A percentile compares a stretch with the other conserved stretches of the same genome.
Conservation (phyloP, 352 stramenopile species). For the Phytophthora boehmeriae region DNA sequence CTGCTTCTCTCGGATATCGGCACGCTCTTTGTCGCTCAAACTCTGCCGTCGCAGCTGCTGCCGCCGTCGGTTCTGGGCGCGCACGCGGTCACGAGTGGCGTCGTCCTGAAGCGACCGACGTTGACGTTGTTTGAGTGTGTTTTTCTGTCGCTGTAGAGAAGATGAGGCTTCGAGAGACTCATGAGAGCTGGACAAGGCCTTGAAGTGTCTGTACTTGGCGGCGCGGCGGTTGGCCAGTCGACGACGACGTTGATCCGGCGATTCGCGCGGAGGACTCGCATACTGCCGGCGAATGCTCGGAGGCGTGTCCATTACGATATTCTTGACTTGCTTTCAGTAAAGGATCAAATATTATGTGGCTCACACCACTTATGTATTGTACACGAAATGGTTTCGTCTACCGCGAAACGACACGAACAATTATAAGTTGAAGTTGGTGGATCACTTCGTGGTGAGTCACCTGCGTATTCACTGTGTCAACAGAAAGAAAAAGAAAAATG, state of each 20-base stretch:
- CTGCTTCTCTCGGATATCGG: conserved; percentile 50
- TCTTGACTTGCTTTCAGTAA: background rate
- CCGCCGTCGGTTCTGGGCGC: conserved; percentile 65
- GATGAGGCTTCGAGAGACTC: conserved; percentile 8
- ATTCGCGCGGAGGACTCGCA: conserved; percentile 43
- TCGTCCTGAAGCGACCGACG: conserved; percentile 55
- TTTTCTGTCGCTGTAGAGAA: conserved; percentile 49
- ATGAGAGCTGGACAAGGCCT: conserved; percentile 11
- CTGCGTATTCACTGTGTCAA: no score
- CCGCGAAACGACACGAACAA: no score
- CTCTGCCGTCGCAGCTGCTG: conserved; percentile 57
- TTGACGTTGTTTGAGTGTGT: conserved; percentile 47
- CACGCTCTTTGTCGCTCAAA: conserved; percentile 45
- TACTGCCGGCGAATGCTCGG: conserved; percentile 62
- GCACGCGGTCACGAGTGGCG: conserved; percentile 33
- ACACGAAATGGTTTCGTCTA: background rate
- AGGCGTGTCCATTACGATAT: conserved; percentile 46
- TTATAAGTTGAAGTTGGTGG: no score
- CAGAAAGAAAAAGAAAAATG: no score
- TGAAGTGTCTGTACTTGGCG: conserved; percentile 73
- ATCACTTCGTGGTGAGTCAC: no score
- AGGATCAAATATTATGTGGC: no score
- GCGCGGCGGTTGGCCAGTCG: conserved; percentile 65
- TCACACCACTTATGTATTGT: no score
- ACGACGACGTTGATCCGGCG: conserved; percentile 47